Percentiles rank a stretch among this genome's conserved stretches.
Evolutionary conservation across 2,329 filamentous ascomycete species (phyloP).

Genomic region (Tolypocladium guangdongense): DNA sequence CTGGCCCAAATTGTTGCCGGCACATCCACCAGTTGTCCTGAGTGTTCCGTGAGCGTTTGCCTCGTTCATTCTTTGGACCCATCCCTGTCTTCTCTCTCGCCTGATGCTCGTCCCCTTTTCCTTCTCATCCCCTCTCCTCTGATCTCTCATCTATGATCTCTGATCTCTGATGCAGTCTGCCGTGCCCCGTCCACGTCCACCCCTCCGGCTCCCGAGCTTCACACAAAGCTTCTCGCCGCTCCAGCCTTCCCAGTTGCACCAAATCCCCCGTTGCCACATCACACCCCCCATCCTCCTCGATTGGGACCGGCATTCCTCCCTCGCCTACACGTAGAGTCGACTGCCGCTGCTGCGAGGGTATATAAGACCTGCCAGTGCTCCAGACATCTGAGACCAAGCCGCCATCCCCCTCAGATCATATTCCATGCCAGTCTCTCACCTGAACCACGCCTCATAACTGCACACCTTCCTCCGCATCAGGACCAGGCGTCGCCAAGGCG

Average conservation of each 20-base stretch:
- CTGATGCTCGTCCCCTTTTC: not conserved
- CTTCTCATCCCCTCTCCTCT: not conserved
- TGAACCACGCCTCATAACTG: not conserved
- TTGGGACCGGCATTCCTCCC: slow-evolving; percentile 3
- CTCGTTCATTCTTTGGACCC: not conserved
- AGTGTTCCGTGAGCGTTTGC: not conserved
- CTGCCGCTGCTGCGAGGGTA: not conserved
- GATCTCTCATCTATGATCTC: not conserved
- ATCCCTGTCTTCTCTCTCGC: not conserved
- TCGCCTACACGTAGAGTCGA: slow-evolving; percentile 2
- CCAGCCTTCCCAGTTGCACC: slow-evolving; percentile 4
- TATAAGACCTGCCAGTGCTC: slow-evolving; percentile 5
- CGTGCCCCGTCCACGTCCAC: not conserved
- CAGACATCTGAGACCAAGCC: slow-evolving; percentile 4
- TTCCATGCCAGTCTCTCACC: slow-evolving; percentile 2
- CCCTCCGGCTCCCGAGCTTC: not conserved
- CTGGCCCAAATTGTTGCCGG: not conserved
- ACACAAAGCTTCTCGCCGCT: slow-evolving; percentile 1
- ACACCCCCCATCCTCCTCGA: not conserved
- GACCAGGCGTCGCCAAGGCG: not conserved
- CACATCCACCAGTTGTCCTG: not conserved
- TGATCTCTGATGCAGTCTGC: slow-evolving; percentile 3
- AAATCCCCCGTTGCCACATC: slow-evolving; percentile 6
- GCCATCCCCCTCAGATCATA: slow-evolving; percentile 2
- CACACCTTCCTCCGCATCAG: not conserved